These are phyloP conservation scores for Globisporangium viniferum DNA, from an alignment of 352 stramenopile species.

Conservation along the genomic window DNA sequence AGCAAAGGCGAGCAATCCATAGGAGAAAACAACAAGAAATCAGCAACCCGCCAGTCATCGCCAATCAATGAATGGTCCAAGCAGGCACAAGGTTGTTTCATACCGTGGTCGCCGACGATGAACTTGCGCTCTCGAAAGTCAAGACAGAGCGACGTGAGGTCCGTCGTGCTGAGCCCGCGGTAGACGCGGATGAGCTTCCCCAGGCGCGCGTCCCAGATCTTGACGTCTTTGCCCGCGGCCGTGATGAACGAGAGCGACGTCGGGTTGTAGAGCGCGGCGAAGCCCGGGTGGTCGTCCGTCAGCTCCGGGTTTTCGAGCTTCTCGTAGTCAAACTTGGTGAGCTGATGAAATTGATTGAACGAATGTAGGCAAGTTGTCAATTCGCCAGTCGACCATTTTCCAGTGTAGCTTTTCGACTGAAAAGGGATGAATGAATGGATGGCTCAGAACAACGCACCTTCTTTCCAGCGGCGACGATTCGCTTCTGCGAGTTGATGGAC, in stretches of 20 bases:
- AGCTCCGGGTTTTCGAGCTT: conserved; percentile 84
- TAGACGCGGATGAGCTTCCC: conserved; percentile 82
- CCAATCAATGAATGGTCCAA: background rate
- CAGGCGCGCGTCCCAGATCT: conserved; percentile 86
- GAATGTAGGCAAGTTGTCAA: background rate
- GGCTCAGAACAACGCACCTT: conserved; percentile 26
- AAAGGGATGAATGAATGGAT: background rate
- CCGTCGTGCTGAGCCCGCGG: conserved; percentile 56
- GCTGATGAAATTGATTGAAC: conserved; percentile 16
- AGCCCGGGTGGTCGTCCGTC: conserved; percentile 81
- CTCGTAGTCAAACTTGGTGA: conserved; percentile 86
- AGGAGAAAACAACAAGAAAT: background rate
- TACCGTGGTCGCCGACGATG: conserved; percentile 79
- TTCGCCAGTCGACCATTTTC: background rate
- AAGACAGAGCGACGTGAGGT: conserved; percentile 77
- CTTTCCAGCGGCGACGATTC: conserved; percentile 74
- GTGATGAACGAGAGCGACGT: conserved; percentile 88
- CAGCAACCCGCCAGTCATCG: background rate
- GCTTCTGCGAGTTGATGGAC: conserved; percentile 65
- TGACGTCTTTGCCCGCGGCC: conserved; percentile 67
- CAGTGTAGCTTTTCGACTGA: background rate
- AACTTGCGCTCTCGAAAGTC: conserved; percentile 86
- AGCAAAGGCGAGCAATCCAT: background rate
- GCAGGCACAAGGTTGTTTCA: background rate
- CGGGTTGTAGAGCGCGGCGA: conserved; percentile 80